A percentile compares a stretch with the other conserved stretches of the same genome.
Conservation (phyloP, 805 yeast genomes). For the Kregervanrija delftensis region DNA sequence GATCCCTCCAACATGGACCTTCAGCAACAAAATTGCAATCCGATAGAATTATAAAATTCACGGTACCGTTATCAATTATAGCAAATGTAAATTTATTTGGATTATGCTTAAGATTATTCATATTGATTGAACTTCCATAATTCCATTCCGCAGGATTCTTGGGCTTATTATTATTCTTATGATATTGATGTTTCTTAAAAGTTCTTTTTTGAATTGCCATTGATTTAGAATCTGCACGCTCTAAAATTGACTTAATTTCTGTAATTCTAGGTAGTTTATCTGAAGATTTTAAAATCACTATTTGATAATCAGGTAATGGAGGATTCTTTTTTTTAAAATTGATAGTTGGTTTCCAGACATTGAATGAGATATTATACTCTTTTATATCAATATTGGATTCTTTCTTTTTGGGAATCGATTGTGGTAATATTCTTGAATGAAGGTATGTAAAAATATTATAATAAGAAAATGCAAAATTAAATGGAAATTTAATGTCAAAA, state of each 20-base stretch:
- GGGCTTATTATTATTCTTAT: background rate
- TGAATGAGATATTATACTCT: conserved; percentile 37
- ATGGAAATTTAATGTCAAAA: conserved; percentile 9
- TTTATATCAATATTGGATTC: conserved; percentile 15
- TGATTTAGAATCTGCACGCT: conserved; percentile 17
- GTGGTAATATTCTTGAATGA: conserved; percentile 7
- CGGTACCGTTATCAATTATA: conserved; percentile 65
- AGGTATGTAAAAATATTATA: conserved; percentile 14
- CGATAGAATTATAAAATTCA: conserved; percentile 53
- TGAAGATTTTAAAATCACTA: conserved; percentile 49
- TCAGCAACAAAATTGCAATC: conserved; percentile 39
- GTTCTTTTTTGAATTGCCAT: background rate
- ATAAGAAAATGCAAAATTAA: conserved; percentile 10
- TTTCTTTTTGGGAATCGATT: conserved; percentile 11
- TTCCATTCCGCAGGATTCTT: conserved; percentile 7
- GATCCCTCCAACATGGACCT: conserved; percentile 25
- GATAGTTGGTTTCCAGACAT: conserved; percentile 82
- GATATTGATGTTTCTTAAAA: background rate
- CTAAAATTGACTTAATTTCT: conserved; percentile 34
- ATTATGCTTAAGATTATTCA: conserved; percentile 7
- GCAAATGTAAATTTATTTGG: conserved; percentile 45
- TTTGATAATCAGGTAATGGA: conserved; percentile 66
- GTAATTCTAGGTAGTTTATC: conserved; percentile 39
- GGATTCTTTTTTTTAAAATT: conserved; percentile 65
- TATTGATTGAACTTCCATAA: conserved; percentile 9